Percentiles rank a stretch among this genome's conserved stretches.
These are phyloP conservation scores for Amanita rubescens DNA, from an alignment of 768 basidiomycete genomes.

Conservation along the genomic window DNA sequence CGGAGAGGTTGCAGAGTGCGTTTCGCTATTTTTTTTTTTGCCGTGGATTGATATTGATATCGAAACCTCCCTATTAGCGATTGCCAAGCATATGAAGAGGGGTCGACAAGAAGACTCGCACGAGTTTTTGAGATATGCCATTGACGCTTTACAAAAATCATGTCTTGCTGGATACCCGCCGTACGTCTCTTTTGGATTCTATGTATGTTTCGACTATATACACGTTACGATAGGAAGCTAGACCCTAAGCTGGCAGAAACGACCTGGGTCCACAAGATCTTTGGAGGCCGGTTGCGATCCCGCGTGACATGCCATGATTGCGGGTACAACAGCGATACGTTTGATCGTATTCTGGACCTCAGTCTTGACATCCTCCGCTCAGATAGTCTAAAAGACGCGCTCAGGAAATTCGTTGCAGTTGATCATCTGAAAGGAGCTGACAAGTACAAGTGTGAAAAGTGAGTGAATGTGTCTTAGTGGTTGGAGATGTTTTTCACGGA, in stretches of 20 bases:
- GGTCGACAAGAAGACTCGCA: slow-evolving; percentile 98
- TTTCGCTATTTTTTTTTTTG: slow-evolving; percentile 11
- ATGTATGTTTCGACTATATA: too few species aligned
- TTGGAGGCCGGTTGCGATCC: slow-evolving; percentile 88
- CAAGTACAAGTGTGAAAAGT: slow-evolving; percentile 99
- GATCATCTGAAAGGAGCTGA: slow-evolving; percentile 85
- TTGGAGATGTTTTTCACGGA: background rate
- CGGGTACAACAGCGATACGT: slow-evolving; percentile 87
- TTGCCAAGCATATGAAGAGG: slow-evolving; percentile 84
- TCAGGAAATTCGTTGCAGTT: slow-evolving; percentile 72
- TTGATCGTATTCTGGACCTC: slow-evolving; percentile 90
- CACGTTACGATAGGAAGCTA: slow-evolving; percentile 43
- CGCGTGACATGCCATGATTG: slow-evolving; percentile 84
- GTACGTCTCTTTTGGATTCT: slow-evolving; percentile 35
- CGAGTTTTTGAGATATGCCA: slow-evolving; percentile 91
- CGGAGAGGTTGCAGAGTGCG: slow-evolving; percentile 63
- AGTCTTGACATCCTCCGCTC: slow-evolving; percentile 79
- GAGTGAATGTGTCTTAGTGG: slow-evolving; percentile 22
- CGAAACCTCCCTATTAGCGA: slow-evolving; percentile 42
- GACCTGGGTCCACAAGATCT: slow-evolving; percentile 91
- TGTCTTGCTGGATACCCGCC: slow-evolving; percentile 65
- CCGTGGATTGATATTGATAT: background rate
- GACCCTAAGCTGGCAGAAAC: slow-evolving; percentile 71
- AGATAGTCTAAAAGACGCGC: slow-evolving; percentile 57
- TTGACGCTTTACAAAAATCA: slow-evolving; percentile 86